Conservation (phyloP, 2,329 filamentous ascomycete species). For the Diplodia sapinea region DNA sequence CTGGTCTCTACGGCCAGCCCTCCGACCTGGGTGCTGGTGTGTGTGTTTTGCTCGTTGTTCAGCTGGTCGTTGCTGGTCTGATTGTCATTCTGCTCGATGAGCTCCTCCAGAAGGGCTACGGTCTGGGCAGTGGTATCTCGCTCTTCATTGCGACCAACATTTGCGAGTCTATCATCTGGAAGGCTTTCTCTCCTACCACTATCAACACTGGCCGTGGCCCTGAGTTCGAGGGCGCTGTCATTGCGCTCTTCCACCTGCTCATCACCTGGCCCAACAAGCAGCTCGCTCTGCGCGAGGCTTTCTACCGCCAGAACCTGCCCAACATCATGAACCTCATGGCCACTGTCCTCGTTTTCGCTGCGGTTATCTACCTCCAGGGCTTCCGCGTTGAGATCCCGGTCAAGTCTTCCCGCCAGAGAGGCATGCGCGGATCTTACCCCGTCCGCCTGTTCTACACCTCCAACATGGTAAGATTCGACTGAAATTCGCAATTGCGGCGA, state of each 20-base stretch:
- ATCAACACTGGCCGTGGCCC: slow-evolving; percentile 99
- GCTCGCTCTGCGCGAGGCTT: slow-evolving; percentile 95
- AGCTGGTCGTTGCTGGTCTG: slow-evolving; percentile 95
- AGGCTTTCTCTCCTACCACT: slow-evolving; percentile 98
- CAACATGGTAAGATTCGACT: slow-evolving; percentile 71
- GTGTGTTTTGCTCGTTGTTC: slow-evolving; percentile 96
- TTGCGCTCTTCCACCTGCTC: slow-evolving; percentile 95
- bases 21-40: slow-evolving; percentile 97
- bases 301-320: slow-evolving; percentile 98
- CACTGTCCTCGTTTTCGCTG: slow-evolving; percentile 90
- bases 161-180: slow-evolving; percentile 99
- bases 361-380: slow-evolving; percentile 98
- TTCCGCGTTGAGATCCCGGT: slow-evolving; percentile 99
- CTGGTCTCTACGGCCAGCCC: slow-evolving; percentile 88
- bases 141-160: slow-evolving; percentile 99
- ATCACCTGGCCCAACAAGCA: slow-evolving; percentile 99
- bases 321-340: slow-evolving; percentile 99
- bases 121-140: slow-evolving; percentile 96
- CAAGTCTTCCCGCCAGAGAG: slow-evolving; percentile 98
- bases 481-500: background rate
- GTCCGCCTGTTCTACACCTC: slow-evolving; percentile 99
- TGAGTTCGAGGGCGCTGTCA: slow-evolving; percentile 98
- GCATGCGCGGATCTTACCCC: slow-evolving; percentile 96
- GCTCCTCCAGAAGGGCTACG: slow-evolving; percentile 98
- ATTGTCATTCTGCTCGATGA: slow-evolving; percentile 99